Percentiles rank a stretch among this genome's conserved stretches.
Evolutionary conservation across 345 rosid genomes (phyloP).

Genomic region (Anastatica hierochuntica): DNA sequence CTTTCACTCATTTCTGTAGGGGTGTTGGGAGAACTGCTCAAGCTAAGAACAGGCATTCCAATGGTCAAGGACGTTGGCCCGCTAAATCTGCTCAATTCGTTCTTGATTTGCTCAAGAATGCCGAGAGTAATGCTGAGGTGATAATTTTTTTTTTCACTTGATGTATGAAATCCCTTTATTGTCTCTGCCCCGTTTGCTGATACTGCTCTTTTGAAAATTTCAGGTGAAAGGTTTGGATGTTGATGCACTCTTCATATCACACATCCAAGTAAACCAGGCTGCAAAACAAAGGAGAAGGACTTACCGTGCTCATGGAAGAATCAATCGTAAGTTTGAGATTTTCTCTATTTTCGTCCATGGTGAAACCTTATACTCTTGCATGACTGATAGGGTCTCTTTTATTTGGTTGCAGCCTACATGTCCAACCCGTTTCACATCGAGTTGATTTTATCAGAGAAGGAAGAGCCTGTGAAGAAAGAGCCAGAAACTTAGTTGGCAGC

Average conservation of each 20-base stretch:
- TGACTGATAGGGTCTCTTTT: not conserved
- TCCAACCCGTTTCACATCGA: slow-evolving; percentile 96
- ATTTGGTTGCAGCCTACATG: slow-evolving; percentile 63
- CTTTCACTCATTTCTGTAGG: slow-evolving; percentile 89
- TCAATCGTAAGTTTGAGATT: slow-evolving; percentile 47
- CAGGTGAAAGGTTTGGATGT: slow-evolving; percentile 97
- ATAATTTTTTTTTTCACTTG: too few relatives aligned
- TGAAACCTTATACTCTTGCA: not conserved
- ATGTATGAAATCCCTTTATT: too few relatives aligned
- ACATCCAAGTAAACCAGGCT: slow-evolving; percentile 95
- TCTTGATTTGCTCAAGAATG: slow-evolving; percentile 84
- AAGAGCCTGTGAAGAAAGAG: slow-evolving; percentile 93
- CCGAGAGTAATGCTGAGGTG: slow-evolving; percentile 98
- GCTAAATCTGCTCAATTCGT: slow-evolving; percentile 80
- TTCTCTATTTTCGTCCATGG: not conserved
- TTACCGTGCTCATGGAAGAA: slow-evolving; percentile 98
- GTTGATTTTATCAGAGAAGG: slow-evolving; percentile 81
- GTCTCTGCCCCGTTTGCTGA: too few relatives aligned
- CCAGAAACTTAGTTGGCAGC: slow-evolving; percentile 83
- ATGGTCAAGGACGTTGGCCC: slow-evolving; percentile 99
- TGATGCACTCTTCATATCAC: slow-evolving; percentile 69
- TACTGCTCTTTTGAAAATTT: too few relatives aligned
- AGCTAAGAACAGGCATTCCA: slow-evolving; percentile 92
- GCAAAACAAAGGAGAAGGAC: slow-evolving; percentile 92
- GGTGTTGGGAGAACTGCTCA: slow-evolving; percentile 99